phyloP scores from a whole-genome alignment of 805 yeast species.

The Wilhelminamyces savonicus region DNA sequence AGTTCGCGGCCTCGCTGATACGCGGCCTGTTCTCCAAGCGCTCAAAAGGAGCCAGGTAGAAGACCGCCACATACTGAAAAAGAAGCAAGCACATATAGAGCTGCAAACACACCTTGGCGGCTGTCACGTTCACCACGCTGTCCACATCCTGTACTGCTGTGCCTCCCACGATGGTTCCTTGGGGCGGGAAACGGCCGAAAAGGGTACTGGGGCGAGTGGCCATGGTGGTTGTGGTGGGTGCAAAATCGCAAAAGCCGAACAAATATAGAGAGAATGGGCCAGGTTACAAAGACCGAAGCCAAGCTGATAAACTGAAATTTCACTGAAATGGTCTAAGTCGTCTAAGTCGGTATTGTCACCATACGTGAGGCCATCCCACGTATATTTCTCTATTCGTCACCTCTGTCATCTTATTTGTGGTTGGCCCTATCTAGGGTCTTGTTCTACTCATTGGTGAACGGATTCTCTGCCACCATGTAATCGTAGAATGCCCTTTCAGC shows the following conservation, averaged over 20 bases:
- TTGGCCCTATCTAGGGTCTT: no score
- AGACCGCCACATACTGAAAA: constrained; percentile 22
- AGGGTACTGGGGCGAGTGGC: not conserved
- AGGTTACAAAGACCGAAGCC: no score
- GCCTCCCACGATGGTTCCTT: not conserved
- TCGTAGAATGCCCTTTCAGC: constrained; percentile 41
- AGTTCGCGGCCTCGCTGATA: constrained; percentile 12
- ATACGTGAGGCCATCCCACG: no score
- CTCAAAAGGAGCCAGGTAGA: constrained; percentile 28
- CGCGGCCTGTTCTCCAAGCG: constrained; percentile 26
- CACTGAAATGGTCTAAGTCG: no score
- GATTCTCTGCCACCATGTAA: constrained; percentile 8
- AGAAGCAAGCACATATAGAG: constrained; percentile 9
- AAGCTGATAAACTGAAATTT: no score
- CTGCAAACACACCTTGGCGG: not conserved
- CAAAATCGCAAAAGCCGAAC: not conserved
- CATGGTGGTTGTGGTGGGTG: not conserved
- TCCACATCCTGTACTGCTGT: not conserved
- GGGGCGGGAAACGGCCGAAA: not conserved
- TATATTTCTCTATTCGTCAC: no score
- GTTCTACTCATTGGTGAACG: no score
- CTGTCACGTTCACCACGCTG: not conserved
- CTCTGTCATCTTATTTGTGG: no score
- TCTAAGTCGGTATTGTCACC: no score
- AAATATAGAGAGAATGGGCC: no score